Base-by-base conservation (phyloP, 164 flowering plant species). In the Santalum album region DNA sequence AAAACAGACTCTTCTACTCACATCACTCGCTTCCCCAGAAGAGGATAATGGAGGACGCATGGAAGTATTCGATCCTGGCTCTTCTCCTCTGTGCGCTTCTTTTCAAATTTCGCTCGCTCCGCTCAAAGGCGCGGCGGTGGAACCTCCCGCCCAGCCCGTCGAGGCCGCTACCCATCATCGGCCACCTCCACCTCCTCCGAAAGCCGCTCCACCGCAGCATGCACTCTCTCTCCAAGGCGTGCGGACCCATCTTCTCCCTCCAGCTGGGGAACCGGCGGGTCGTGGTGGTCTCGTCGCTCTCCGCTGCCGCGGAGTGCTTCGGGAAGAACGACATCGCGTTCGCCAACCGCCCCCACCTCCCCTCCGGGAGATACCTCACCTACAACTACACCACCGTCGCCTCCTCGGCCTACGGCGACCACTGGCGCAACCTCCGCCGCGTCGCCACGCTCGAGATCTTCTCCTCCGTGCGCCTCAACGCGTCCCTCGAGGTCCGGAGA, bases 121-220 rank as follows among this genome's bases (percentile, higher is more conserved):
- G 9, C 4, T 3, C 6, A 29, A 29, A 29, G 9, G 9, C 34
- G 9, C 34, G 34, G 34, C 34, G 34, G 34, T 9, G 9, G 34
- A 29, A 29, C 34, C 34, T 29, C 34, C 34, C 34, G 34, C 34
- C 34, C 9, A 3, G 4, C 9, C 34, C 34, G 34, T 4, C 34
- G 34, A 4, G 6, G 9, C 34, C 34, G 34, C 26, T 56, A 11
- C 59, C 59, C 1, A 17, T 56, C n/a, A 32, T 56, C 18, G 59
- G 59, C 26, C 59, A 56, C 15, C 59, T 56, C 22, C 42, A 56
- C 22, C 59, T 56, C 25, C 12, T 56, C 15, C 45, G 24, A 22
- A 6, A 20, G 9, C 59, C 59, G 11, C 16, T 56, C 25, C 40
- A 56, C n/a, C 38, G 51, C 17, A 27, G 19, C 6, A 14, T 48